A percentile compares a stretch with the other conserved stretches of the same genome.
phyloP scores from a whole-genome alignment of 2,329 filamentous ascomycete species.

The Pseudogymnoascus sp. region DNA sequence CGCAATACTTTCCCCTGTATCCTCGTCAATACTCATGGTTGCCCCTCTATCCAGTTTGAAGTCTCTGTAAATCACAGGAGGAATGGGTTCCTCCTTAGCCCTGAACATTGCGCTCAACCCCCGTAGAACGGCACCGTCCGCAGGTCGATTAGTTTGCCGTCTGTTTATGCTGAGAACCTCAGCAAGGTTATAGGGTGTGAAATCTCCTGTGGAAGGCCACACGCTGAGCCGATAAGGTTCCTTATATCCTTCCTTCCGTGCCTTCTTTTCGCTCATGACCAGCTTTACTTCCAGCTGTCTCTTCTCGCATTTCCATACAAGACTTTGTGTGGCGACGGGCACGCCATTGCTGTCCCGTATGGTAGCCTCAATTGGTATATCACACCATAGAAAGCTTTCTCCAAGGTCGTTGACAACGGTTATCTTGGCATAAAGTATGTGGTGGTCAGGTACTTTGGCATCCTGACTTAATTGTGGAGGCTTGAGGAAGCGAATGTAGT shows the following conservation, averaged over 20 bases:
- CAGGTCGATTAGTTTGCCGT: neutral
- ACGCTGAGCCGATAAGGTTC: neutral
- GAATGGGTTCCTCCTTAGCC: neutral
- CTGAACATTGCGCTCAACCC: constrained; percentile 2
- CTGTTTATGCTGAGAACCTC: constrained; percentile 2
- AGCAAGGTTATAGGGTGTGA: constrained; percentile 7
- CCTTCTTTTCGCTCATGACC: neutral
- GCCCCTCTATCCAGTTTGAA: neutral
- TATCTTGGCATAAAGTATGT: constrained; percentile 34
- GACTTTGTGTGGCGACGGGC: neutral
- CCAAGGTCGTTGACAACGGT: constrained; percentile 64
- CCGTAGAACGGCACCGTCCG: constrained; percentile 7
- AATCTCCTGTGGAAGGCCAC: constrained; percentile 15
- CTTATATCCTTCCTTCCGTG: neutral
- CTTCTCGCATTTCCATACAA: neutral
- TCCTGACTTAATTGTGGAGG: constrained; percentile 37
- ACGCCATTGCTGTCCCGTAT: neutral
- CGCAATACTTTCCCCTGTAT: constrained; percentile 66
- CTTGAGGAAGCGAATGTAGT: constrained; percentile 63
- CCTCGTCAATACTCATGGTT: constrained; percentile 49
- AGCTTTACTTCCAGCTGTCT: neutral
- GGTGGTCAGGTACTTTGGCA: constrained; percentile 27
- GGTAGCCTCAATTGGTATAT: neutral
- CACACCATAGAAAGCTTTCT: constrained; percentile 46
- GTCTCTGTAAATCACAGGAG: neutral